A percentile compares a stretch with the other conserved stretches of the same genome.
These are phyloP conservation scores for Cryptosporidium baileyi DNA, from an alignment of 169 alveolate species.

Conservation along the genomic window DNA sequence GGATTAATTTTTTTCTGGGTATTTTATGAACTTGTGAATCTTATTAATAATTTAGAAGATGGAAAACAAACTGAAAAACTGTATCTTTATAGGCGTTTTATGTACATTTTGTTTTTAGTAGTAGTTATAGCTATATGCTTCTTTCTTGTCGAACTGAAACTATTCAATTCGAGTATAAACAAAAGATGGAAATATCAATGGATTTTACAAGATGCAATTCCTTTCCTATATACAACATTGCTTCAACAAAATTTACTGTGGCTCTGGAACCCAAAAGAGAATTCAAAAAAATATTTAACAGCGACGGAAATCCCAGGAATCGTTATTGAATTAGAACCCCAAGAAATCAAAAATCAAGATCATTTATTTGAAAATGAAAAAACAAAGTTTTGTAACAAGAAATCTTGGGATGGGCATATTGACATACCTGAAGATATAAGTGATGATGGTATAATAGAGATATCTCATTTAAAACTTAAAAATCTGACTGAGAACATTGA, in stretches of 20 bases:
- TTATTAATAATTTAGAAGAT: background rate
- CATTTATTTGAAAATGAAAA: background rate
- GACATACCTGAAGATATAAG: background rate
- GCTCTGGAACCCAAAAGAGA: constrained; percentile 27
- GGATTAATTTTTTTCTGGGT: constrained; percentile 33
- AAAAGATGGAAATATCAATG: constrained; percentile 50
- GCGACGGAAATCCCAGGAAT: constrained; percentile 29
- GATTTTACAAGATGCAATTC: constrained; percentile 48
- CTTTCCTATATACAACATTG: background rate
- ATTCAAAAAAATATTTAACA: background rate
- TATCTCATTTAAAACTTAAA: background rate
- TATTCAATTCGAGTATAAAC: background rate
- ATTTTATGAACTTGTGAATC: constrained; percentile 15
- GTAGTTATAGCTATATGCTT: background rate
- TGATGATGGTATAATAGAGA: background rate
- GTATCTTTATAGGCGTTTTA: background rate
- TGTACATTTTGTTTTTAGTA: background rate
- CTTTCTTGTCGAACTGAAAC: constrained; percentile 7
- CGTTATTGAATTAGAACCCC: constrained; percentile 14
- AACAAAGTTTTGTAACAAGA: background rate
- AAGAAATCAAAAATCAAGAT: background rate
- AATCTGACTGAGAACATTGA: background rate
- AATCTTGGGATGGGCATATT: background rate
- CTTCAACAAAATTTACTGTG: background rate
- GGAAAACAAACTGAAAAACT: constrained; percentile 29